Evolutionary conservation across 164 flowering plant species (phyloP).

Genomic region (Amborella trichopoda): DNA sequence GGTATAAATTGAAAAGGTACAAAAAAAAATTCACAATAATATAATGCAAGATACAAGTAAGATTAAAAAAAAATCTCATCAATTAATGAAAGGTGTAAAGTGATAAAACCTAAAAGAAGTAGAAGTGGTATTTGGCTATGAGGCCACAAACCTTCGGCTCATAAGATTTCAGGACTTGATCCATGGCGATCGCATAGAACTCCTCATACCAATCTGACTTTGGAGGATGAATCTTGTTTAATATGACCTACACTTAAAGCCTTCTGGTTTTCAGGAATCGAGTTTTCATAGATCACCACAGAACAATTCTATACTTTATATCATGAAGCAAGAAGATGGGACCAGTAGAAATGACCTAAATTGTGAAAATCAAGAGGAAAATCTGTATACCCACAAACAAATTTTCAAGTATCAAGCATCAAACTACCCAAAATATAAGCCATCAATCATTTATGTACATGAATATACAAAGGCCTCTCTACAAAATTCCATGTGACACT

Average conservation of each 20-base stretch:
- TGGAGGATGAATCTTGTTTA: constrained; percentile 50
- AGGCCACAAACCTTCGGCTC: constrained; percentile 53
- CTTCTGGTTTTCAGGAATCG: not conserved
- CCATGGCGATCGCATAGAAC: constrained; percentile 44
- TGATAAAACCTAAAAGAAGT: not conserved
- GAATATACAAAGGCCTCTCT: no score
- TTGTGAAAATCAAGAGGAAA: no score
- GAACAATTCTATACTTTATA: not conserved
- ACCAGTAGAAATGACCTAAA: not conserved
- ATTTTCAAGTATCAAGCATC: not conserved
- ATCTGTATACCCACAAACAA: no score
- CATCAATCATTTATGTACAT: not conserved
- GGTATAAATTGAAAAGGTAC: not conserved
- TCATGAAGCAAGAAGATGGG: not conserved
- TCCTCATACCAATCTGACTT: constrained; percentile 84
- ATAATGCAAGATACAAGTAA: not conserved
- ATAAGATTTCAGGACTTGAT: constrained; percentile 36
- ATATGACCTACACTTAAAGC: constrained; percentile 24
- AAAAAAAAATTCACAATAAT: not conserved
- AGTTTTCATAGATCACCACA: not conserved
- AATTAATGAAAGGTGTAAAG: not conserved
- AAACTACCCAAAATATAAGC: not conserved
- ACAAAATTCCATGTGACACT: no score
- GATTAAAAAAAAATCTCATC: not conserved
- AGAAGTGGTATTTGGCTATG: not conserved